Conservation (phyloP, 2,329 filamentous ascomycete species). For the Diaporthe sp. region DNA sequence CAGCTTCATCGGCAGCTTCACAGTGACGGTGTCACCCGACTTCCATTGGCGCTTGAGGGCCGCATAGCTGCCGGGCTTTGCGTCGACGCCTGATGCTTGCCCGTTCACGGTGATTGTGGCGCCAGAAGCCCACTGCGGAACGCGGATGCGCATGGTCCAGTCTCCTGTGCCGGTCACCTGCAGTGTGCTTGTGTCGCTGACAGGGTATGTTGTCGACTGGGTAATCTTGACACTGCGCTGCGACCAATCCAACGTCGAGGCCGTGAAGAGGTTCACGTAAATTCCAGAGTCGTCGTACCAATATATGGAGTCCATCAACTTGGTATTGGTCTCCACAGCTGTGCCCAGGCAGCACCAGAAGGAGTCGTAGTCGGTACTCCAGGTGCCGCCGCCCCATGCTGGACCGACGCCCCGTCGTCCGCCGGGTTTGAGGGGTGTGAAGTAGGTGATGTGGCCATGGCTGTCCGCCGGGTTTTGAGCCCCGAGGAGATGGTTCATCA, state of each 20-base stretch:
- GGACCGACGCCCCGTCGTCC: conserved; percentile 64
- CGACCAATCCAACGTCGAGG: conserved; percentile 61
- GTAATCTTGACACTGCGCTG: conserved; percentile 56
- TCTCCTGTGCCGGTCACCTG: conserved; percentile 52
- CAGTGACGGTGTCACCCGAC: conserved; percentile 57
- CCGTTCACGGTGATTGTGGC: conserved; percentile 60
- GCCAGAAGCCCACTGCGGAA: conserved; percentile 60
- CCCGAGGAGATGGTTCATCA: conserved; percentile 66
- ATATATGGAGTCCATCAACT: conserved; percentile 67
- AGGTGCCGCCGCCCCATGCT: conserved; percentile 67
- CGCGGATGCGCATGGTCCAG: conserved; percentile 58
- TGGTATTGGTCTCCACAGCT: conserved; percentile 66
- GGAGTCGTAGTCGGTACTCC: conserved; percentile 66
- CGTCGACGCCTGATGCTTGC: conserved; percentile 45
- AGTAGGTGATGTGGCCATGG: conserved; percentile 68
- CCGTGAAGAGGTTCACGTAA: conserved; percentile 65
- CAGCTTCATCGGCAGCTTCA: conserved; percentile 62
- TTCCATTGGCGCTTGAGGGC: conserved; percentile 56
- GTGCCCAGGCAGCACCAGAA: conserved; percentile 70
- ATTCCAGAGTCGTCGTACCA: conserved; percentile 58
- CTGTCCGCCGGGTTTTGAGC: conserved; percentile 58
- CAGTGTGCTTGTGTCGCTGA: conserved; percentile 56
- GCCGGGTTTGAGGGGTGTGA: conserved; percentile 64
- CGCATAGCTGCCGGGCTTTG: conserved; percentile 44
- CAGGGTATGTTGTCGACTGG: conserved; percentile 60